Base-by-base conservation (phyloP, 805 yeast genomes). In the Metschnikowia kofuensis region DNA sequence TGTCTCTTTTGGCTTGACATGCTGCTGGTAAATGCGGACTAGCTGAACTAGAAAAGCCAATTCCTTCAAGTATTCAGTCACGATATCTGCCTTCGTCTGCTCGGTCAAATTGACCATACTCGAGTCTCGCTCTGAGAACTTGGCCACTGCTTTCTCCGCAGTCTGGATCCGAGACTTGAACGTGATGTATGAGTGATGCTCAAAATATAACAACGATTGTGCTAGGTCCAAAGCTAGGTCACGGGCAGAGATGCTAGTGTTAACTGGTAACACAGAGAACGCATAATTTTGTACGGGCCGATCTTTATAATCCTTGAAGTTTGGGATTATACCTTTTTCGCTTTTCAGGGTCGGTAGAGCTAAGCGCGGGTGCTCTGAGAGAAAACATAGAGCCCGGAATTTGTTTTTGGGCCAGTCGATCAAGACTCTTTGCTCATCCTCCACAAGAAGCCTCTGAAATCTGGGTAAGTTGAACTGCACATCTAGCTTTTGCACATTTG, bases 321-420 rank as follows among this genome's bases (percentile, higher is more conserved):
- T 21, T 2, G 45, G 49, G 5, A 41, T 30, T 21, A 2, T 21
- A 4, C 21, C 21, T 21, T 21, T 21, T 21, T 21, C 21, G 4
- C 4, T 21, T 21, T 2, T 21, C 21, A 21, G 21, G 4, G 4
- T 21, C 4, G 21, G 4, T 21, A 21, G 4, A 4, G 4, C 21
- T 4, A 21, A 21, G 21, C 5, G 32, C 2, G 89, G 88, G 8
- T 51, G 48, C 27, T 69, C 80, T 4, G 82, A 68, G 21, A 85
- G 63, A 4, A 85, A 72, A 55, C 87, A 76, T 58, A 79, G 62
- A 1, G 87, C 70, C 47, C 92, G 69, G 62, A 83, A 84, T 63
- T 80, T 79, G 69, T 85, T 85, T 59, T 83, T 84, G 41, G 72
- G 61, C 76, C 82, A 85, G 60, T 85, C 91, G 15, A 83, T 74